Evolutionary conservation across 2,329 filamentous ascomycete genomes (phyloP), one percentile per base, ranked within the genome.

Genomic region (Cladobotryum protrusum): DNA sequence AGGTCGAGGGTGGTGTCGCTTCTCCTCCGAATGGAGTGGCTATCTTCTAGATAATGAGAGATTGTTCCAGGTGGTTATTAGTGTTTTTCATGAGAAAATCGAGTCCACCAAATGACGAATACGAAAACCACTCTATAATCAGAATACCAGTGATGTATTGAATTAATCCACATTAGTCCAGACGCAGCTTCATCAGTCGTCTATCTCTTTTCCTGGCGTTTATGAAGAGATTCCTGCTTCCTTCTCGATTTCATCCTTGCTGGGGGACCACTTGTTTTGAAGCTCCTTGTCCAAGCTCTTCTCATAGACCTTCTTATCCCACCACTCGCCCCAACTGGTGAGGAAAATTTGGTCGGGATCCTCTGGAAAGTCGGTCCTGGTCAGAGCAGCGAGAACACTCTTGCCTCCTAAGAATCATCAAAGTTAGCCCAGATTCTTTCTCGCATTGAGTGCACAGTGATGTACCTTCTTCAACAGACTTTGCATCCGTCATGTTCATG

Each of bases 301-400:
- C 12, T 56, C 65, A 46, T 71, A 72, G 2, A 71, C 64, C 3
- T 70, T 65, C 59, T 70, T 76, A 13, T 65, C 57, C 75, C 76
- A 79, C 75, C 75, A 80, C 63, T 79, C 75, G 1, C 76, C 76
- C 76, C 75, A 78, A 56, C 75, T 78, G 0, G 75, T 78, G 42
- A 80, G 56, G 59, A 79, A 79, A 48, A 79, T 75, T 45, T 70
- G 69, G 15, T 79, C 72, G 0, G 70, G 71, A 34, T 80, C 75
- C 20, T 72, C 67, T 1, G 76, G 76, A 37, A 79, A 64, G 54
- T 78, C 74, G 15, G 67, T 64, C 3, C 67, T 59, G 0, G 65
- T 69, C 20, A 78, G 67, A 0, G 75, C 76, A 1, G 61, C 59
- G 14, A 75, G 62, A 1, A 79, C 65, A 50, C 65, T 78, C 15